phyloP scores from a whole-genome alignment of 805 yeast species.

The Kuraishia capsulata region DNA sequence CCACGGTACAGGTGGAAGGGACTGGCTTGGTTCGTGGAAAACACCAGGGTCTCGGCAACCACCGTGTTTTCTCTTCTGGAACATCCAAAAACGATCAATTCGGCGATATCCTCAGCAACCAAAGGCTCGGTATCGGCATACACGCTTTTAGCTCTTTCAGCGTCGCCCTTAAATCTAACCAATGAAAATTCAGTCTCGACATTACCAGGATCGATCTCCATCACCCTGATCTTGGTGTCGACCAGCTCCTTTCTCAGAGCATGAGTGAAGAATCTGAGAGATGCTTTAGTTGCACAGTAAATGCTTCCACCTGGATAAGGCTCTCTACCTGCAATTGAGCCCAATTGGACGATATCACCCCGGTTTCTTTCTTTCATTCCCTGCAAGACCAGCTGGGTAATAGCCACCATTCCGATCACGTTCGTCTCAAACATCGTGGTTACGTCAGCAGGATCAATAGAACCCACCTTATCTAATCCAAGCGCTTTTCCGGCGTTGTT shows the following conservation, averaged over 20 bases:
- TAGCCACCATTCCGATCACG: constrained; percentile 74
- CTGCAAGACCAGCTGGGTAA: constrained; percentile 74
- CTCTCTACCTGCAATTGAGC: constrained; percentile 74
- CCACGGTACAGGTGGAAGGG: constrained; percentile 48
- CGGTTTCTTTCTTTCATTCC: constrained; percentile 59
- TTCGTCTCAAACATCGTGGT: constrained; percentile 77
- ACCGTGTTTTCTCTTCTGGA: constrained; percentile 67
- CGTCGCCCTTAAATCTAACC: constrained; percentile 57
- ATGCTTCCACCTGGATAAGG: constrained; percentile 75
- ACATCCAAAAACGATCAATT: constrained; percentile 55
- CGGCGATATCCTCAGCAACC: constrained; percentile 68
- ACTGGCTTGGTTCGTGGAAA: constrained; percentile 81
- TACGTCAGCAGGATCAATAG: constrained; percentile 54
- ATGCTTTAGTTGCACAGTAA: constrained; percentile 70
- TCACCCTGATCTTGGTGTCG: constrained; percentile 48
- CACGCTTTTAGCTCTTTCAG: constrained; percentile 49
- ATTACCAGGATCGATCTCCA: constrained; percentile 72
- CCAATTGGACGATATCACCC: constrained; percentile 69
- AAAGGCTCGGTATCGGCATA: constrained; percentile 65
- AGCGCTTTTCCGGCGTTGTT: constrained; percentile 77
- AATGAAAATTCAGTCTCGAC: constrained; percentile 73
- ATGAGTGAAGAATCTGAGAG: constrained; percentile 62
- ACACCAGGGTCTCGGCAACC: constrained; percentile 72
- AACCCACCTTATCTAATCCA: constrained; percentile 73
- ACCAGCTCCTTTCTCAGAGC: constrained; percentile 51